Base-by-base conservation (phyloP, 176 grass and related monocot genomes). In the Chloris gayana region DNA sequence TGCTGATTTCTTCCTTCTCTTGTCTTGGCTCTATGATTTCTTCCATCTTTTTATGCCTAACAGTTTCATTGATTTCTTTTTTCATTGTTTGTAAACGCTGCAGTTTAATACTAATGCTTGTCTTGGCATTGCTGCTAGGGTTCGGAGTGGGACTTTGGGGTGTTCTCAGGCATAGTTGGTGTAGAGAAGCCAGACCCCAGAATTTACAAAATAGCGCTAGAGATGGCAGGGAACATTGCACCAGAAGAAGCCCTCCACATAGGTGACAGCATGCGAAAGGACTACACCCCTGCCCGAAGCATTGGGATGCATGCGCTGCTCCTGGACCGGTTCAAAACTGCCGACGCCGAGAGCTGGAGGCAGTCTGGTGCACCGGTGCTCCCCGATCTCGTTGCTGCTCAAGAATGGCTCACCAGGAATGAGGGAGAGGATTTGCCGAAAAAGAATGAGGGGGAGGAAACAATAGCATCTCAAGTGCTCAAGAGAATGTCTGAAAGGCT, bases 201-300 rank as follows among this genome's bases (percentile, higher is more conserved):
- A 11, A 93, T 99, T 37, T 99, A 91, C 50, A 83, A 89, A 81
- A 91, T 99, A 24, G 96, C 96, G 9, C 61, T 99, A 61, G 90
- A 93, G 44, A 98, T 89, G 90, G 96, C 92, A 21, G 96, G 90
- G 63, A 91, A 88, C 22, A 14, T 98, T 0, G 57, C 84, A 0
- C 90, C 96, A 33, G 30, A 79, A 79, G 63, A 82, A 63, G 61
- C 73, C 0, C 88, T 99, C 10, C 96, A 99, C 75, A 89, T 99
- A 25, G 96, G 90, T 3, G 96, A 99, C 69, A 99, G 96, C 76
- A 89, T 93, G 79, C 86, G 92, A 63, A 99, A 99, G 82, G 92
- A 95, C 69, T 95, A 95, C 59, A 22, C 83, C 14, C 90, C 92
- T 7, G 92, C 92, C 18, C 76, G 88, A 14, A 87, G 81, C 39